phyloP scores from a whole-genome alignment of 345 rosid genomes.

The Leavenworthia alabamica region DNA sequence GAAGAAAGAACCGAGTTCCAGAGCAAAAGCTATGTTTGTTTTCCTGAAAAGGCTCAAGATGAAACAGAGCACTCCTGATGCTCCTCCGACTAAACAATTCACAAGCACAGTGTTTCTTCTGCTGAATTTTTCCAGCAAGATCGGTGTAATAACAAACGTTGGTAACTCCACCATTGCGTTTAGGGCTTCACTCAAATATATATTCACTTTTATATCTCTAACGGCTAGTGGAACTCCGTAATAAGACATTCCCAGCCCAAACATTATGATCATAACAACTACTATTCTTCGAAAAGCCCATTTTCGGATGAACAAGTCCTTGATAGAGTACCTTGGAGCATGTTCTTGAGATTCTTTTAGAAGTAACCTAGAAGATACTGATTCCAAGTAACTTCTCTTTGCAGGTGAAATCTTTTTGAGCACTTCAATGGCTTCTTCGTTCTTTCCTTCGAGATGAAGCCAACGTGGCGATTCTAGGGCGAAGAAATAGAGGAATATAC shows the following conservation, averaged over 20 bases:
- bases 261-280: conserved; percentile 28
- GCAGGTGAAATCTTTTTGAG: conserved; percentile 35
- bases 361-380: conserved; percentile 1
- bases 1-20: conserved; percentile 52
- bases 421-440: conserved; percentile 42
- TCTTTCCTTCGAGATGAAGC: conserved; percentile 40
- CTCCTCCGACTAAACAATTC: conserved; percentile 33
- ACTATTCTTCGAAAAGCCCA: conserved; percentile 31
- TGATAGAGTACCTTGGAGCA: conserved; percentile 10
- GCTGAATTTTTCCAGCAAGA: conserved; percentile 27
- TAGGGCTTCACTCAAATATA: conserved; percentile 35
- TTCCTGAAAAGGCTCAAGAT: background rate
- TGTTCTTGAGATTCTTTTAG: background rate
- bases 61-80: conserved; percentile 33
- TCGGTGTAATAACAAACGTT: conserved; percentile 28
- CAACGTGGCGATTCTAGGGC: conserved; percentile 52
- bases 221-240: conserved; percentile 47
- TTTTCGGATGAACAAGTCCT: conserved; percentile 20
- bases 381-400: conserved; percentile 9
- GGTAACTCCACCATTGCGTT: conserved; percentile 44
- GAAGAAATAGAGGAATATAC: conserved; percentile 23
- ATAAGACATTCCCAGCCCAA: conserved; percentile 44
- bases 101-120: conserved; percentile 37
- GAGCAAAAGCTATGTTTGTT: conserved; percentile 15
- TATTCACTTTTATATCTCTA: conserved; percentile 35